Conservation (phyloP, 352 stramenopile genomes). For the Pythium vanterpoolii region DNA sequence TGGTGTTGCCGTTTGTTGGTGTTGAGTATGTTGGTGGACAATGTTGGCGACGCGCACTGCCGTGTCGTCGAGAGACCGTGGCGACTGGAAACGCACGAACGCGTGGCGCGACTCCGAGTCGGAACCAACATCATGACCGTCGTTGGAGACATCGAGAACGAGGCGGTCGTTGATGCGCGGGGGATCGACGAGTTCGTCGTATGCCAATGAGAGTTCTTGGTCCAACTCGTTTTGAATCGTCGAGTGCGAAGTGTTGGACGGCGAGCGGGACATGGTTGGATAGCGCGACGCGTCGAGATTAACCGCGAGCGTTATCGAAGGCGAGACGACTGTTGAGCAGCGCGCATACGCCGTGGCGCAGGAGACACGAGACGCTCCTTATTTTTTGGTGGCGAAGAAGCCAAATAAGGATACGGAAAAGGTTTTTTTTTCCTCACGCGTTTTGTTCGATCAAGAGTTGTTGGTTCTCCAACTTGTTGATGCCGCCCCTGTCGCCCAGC, state of each 20-base stretch:
- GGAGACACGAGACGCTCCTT: no score
- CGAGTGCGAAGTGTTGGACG: neutral
- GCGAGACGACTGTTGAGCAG: neutral
- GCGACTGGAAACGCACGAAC: conserved; percentile 22
- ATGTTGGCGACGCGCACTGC: conserved; percentile 13
- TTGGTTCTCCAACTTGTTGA: no score
- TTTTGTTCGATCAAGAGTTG: no score
- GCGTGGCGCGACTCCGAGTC: neutral
- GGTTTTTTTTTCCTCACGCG: no score
- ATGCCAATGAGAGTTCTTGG: conserved; percentile 17
- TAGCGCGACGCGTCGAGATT: neutral
- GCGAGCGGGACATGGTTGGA: conserved; percentile 13
- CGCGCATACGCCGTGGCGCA: conserved; percentile 5
- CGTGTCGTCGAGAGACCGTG: conserved; percentile 11
- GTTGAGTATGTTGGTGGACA: conserved; percentile 10
- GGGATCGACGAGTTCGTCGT: conserved; percentile 19
- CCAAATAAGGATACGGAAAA: neutral
- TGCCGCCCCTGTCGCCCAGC: no score
- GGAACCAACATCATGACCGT: conserved; percentile 1
- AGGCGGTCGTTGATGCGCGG: neutral
- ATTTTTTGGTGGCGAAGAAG: neutral
- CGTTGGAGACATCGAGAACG: conserved; percentile 7
- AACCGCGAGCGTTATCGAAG: neutral
- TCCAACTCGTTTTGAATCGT: conserved; percentile 9
- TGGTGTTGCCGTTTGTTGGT: neutral